phyloP scores from a whole-genome alignment of 208 protist species.

The Crithidia mellificae region DNA sequence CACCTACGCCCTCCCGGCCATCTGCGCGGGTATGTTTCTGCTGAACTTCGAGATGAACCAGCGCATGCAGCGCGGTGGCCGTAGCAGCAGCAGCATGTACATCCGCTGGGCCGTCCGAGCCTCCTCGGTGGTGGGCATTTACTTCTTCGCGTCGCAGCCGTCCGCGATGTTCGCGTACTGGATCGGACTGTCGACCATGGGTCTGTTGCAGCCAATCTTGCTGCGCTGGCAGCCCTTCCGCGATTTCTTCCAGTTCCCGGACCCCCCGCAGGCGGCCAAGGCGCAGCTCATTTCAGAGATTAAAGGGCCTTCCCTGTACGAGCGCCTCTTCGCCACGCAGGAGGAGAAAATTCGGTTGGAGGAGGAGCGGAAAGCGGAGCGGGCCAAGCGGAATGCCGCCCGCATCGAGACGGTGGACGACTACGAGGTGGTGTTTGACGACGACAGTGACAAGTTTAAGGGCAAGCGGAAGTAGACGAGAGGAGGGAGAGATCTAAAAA shows the following conservation, averaged over 20 bases:
- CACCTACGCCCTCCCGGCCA: conserved; percentile 71
- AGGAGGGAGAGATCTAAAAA: not conserved
- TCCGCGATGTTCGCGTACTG: conserved; percentile 90
- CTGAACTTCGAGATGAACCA: conserved; percentile 90
- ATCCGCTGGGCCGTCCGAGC: conserved; percentile 77
- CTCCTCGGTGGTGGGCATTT: conserved; percentile 67
- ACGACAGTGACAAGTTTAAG: conserved; percentile 24
- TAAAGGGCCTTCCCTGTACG: conserved; percentile 68
- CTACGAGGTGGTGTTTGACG: conserved; percentile 77
- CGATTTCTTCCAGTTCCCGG: conserved; percentile 80
- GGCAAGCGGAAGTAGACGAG: conserved; percentile 12
- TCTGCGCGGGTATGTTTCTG: conserved; percentile 85
- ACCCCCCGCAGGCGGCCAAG: conserved; percentile 76
- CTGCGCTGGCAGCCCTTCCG: conserved; percentile 87
- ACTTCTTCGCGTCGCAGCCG: conserved; percentile 79
- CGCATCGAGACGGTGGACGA: conserved; percentile 74
- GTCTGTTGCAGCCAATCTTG: conserved; percentile 82
- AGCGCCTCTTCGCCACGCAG: conserved; percentile 68
- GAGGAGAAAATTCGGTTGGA: conserved; percentile 59
- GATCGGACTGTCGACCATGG: conserved; percentile 82
- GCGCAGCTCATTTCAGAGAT: conserved; percentile 63
- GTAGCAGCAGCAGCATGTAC: conserved; percentile 76
- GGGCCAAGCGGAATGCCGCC: conserved; percentile 39
- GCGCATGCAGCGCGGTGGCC: conserved; percentile 81
- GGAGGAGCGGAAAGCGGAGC: conserved; percentile 44